Base-by-base conservation (phyloP, 495 filamentous ascomycete genomes). In the Astrothelium subdiscretum region DNA sequence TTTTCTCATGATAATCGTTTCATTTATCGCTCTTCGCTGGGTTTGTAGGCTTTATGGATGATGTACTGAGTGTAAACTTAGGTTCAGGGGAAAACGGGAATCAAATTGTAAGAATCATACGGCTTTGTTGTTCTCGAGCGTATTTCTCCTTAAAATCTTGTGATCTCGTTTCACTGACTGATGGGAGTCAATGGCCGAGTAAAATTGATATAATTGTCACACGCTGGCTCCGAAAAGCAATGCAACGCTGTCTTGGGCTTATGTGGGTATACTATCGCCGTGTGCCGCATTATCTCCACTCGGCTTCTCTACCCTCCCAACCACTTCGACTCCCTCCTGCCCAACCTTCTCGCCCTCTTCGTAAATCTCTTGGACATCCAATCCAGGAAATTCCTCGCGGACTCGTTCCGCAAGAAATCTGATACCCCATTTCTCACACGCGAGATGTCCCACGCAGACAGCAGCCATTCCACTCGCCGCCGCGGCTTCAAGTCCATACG, bases 371-470 rank as follows among this genome's bases (percentile, higher is more conserved):
- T 61, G 60, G 8, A 67, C 62, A 8, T 29, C n/a, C n/a, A 62
- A 20, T n/a, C 8, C 24, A 1, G 65, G 65, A 60, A 65, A 69
- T 11, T 61, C 57, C n/a, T 58, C 32, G 22, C 65, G n/a, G 15
- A 67, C 27, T 20, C n/a, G 43, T 2, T 15, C 32, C 2, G 65
- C 67, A 38, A 67, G 59, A 54, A 58, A 67, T 40, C 62, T 2
- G 13, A 69, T 65, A 0, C 65, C 65, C 67, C 67, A 69, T 22
- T 67, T 59, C 59, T 69, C 67, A 2, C 57, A 59, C 0, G 57
- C 59, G 4, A 62, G 38, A 61, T 69, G 67, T 15, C 67, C 65
- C 11, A 67, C 65, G 38, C 67, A 69, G 15, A 63, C 57, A 35
- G 65, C 62, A 6, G 40, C 27, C 54, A 69, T 67, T 1, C 62